Evolutionary conservation across 176 grass and related monocot genomes (phyloP).

Genomic region (Pontederia paniculata): DNA sequence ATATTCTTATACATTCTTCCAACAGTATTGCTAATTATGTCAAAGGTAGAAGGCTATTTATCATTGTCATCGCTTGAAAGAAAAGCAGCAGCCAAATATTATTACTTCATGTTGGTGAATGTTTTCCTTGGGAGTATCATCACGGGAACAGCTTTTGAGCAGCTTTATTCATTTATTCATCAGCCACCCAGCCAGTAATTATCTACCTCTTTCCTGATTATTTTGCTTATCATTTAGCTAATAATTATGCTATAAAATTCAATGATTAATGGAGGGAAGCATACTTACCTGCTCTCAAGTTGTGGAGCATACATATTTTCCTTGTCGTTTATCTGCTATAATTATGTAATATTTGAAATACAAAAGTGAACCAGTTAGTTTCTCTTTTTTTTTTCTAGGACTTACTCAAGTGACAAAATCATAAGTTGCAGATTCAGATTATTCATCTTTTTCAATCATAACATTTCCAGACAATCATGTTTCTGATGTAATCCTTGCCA

Average conservation of each 20-base stretch:
- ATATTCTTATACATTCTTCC: conserved; percentile 84
- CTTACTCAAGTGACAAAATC: too few relatives aligned
- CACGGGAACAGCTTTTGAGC: conserved; percentile 84
- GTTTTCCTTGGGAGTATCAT: conserved; percentile 97
- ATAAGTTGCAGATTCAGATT: too few relatives aligned
- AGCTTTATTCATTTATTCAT: conserved; percentile 71
- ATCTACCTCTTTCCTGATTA: conserved; percentile 7
- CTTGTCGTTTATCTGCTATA: too few relatives aligned
- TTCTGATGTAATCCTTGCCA: not conserved
- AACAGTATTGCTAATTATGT: conserved; percentile 83
- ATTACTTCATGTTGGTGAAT: conserved; percentile 97
- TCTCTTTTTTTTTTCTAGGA: too few relatives aligned
- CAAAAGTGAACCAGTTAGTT: too few relatives aligned
- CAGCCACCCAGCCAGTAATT: conserved; percentile 72
- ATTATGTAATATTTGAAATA: too few relatives aligned
- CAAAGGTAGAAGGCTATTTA: conserved; percentile 85
- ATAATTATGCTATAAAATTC: not conserved
- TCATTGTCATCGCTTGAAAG: conserved; percentile 91
- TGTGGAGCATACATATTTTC: too few relatives aligned
- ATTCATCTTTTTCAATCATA: too few relatives aligned
- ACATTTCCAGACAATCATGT: too few relatives aligned
- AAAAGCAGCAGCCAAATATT: conserved; percentile 83
- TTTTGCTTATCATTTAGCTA: conserved; percentile 7
- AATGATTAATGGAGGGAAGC: not conserved
- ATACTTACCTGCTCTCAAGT: too few relatives aligned